Conservation (phyloP, 768 basidiomycete genomes). For the Pulveroboletus sp. region DNA sequence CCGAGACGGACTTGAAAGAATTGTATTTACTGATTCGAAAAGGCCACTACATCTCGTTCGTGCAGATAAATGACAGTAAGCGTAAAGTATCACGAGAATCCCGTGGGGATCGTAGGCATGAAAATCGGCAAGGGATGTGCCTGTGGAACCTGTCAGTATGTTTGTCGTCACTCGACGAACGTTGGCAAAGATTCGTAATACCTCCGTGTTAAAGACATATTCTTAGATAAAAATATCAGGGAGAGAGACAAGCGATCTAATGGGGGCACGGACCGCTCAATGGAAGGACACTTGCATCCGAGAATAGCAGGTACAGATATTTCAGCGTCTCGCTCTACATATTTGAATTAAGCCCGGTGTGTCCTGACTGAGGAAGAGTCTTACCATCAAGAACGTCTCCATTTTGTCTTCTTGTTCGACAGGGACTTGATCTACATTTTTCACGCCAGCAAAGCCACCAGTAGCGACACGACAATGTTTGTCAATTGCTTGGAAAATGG, state of each 20-base stretch:
- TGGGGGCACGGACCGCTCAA: conserved; percentile 54
- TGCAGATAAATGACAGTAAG: background rate
- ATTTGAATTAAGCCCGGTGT: background rate
- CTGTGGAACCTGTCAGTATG: conserved; percentile 28
- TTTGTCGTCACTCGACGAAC: background rate
- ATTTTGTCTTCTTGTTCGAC: conserved; percentile 77
- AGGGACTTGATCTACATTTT: conserved; percentile 79
- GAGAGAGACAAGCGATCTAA: background rate
- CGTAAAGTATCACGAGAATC: conserved; percentile 36
- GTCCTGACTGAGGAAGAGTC: conserved; percentile 17
- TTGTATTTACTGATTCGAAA: background rate
- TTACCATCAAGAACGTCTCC: conserved; percentile 91
- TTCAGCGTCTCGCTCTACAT: conserved; percentile 82
- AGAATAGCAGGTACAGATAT: conserved; percentile 86
- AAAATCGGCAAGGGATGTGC: conserved; percentile 74
- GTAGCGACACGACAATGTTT: conserved; percentile 69
- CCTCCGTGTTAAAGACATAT: conserved; percentile 93
- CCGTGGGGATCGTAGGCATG: conserved; percentile 43
- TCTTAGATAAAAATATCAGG: conserved; percentile 37
- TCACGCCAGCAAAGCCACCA: conserved; percentile 80
- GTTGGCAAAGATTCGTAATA: conserved; percentile 21
- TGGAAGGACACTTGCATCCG: conserved; percentile 66
- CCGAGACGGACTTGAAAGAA: background rate
- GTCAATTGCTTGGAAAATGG: conserved; percentile 85
- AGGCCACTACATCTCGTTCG: background rate